These are phyloP conservation scores for Phytophthora pini DNA, from an alignment of 352 stramenopile genomes.

Conservation along the genomic window DNA sequence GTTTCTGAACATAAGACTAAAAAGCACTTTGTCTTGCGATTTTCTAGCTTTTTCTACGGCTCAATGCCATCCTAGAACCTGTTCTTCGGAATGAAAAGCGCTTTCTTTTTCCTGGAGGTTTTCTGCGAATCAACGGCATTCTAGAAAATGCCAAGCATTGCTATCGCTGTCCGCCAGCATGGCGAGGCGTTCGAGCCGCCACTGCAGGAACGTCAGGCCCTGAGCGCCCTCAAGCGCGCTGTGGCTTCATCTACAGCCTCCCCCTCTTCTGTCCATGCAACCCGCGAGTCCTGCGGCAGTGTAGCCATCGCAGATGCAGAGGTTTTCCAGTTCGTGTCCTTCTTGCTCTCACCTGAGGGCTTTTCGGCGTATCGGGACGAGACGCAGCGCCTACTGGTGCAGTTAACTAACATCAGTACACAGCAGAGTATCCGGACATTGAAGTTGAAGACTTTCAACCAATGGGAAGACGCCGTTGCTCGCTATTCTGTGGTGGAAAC, in stretches of 20 bases:
- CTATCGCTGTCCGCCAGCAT: slow-evolving; percentile 42
- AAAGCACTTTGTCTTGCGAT: no score
- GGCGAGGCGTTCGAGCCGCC: slow-evolving; percentile 58
- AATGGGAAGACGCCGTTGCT: slow-evolving; percentile 26
- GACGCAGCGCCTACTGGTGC: slow-evolving; percentile 28
- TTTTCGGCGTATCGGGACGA: slow-evolving; percentile 29
- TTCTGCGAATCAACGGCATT: slow-evolving; percentile 28
- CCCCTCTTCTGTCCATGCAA: background rate
- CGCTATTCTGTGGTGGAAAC: slow-evolving; percentile 28
- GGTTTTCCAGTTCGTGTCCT: slow-evolving; percentile 45
- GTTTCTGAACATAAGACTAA: no score
- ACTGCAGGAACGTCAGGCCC: slow-evolving; percentile 33
- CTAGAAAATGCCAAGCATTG: slow-evolving; percentile 21
- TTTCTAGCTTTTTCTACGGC: no score
- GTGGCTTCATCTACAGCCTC: slow-evolving; percentile 3
- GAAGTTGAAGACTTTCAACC: slow-evolving; percentile 11
- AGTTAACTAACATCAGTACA: slow-evolving; percentile 3
- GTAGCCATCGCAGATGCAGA: slow-evolving; percentile 44
- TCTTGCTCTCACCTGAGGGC: slow-evolving; percentile 35
- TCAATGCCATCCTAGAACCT: no score
- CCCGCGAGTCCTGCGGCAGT: slow-evolving; percentile 10
- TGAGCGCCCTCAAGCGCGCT: slow-evolving; percentile 26
- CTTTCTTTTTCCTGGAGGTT: background rate
- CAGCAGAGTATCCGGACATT: slow-evolving; percentile 2
- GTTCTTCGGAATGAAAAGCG: no score